Conservation (phyloP, 2,329 filamentous ascomycete genomes). For the Aureobasidium sp. region DNA sequence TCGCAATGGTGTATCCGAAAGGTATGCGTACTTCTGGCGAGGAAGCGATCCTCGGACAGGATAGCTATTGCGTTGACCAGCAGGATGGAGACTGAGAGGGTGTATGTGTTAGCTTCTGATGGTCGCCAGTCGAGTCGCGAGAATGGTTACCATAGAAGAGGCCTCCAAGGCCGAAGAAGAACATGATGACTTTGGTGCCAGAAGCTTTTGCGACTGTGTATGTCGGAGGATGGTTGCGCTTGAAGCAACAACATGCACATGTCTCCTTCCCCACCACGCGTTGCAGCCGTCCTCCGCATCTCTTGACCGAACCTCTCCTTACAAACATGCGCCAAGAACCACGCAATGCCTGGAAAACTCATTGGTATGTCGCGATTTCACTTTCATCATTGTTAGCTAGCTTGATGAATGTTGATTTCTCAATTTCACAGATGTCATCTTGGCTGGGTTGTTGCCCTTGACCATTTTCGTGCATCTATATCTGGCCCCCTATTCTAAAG, state of each 20-base stretch:
- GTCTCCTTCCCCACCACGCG: constrained; percentile 1
- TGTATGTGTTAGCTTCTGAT: constrained; percentile 20
- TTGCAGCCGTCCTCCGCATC: not conserved
- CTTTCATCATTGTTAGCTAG: not conserved
- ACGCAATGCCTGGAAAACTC: not conserved
- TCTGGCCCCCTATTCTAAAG: constrained; percentile 83
- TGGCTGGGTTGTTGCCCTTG: constrained; percentile 18
- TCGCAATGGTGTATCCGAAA: not conserved
- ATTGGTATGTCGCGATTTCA: not conserved
- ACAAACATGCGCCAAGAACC: not conserved
- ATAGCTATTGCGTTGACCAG: constrained; percentile 90
- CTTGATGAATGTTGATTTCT: not conserved
- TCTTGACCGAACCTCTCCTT: not conserved
- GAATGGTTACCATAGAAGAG: constrained; percentile 61
- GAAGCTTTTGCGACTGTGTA: not conserved
- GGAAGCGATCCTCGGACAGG: constrained; percentile 90
- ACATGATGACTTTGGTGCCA: constrained; percentile 44
- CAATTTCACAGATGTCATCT: not conserved
- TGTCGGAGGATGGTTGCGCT: not conserved
- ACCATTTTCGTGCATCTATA: constrained; percentile 27
- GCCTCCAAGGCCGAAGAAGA: constrained; percentile 63
- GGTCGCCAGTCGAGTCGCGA: not conserved
- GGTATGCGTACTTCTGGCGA: constrained; percentile 58
- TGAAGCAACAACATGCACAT: not conserved
- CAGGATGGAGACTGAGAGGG: constrained; percentile 62